Conservation (phyloP, 805 yeast species). For the Pachysolen tannophilus region DNA sequence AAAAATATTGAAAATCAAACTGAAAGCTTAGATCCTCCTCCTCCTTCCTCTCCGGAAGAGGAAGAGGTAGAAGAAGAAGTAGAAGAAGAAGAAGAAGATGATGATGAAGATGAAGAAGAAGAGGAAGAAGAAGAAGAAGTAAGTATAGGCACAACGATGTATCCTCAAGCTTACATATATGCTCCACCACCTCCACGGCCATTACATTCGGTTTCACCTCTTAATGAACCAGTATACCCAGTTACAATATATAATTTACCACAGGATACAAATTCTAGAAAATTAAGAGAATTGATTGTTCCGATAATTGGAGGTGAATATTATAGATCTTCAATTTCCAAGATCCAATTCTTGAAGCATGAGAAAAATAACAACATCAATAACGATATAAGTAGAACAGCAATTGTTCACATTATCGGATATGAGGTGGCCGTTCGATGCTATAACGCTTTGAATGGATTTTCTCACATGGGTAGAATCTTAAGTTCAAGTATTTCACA, state of each 20-base stretch:
- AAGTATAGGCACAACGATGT: background rate
- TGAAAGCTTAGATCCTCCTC: no score
- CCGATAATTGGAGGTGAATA: constrained; percentile 8
- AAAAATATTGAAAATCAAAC: background rate
- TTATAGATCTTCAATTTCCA: constrained; percentile 3
- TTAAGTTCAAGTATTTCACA: constrained; percentile 1
- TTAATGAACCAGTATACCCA: background rate
- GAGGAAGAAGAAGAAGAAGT: constrained; percentile 1
- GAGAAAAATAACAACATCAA: background rate
- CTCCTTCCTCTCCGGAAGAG: no score
- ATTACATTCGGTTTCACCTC: background rate
- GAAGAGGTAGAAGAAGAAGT: background rate
- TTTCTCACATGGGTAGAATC: constrained; percentile 2
- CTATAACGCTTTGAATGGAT: constrained; percentile 8
- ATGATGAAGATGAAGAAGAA: background rate
- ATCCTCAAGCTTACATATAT: constrained; percentile 1
- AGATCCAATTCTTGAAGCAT: constrained; percentile 3
- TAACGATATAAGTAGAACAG: background rate
- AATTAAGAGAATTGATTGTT: constrained; percentile 3
- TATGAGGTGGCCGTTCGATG: constrained; percentile 6
- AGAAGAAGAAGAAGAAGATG: background rate
- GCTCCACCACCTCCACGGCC: background rate
- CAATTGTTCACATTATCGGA: constrained; percentile 4
- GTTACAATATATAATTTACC: constrained; percentile 1
- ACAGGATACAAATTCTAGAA: background rate